Percentiles rank a stretch among this genome's conserved stretches.
phyloP scores from a whole-genome alignment of 805 yeast genomes.

The Barnettozyma wickerhamii region DNA sequence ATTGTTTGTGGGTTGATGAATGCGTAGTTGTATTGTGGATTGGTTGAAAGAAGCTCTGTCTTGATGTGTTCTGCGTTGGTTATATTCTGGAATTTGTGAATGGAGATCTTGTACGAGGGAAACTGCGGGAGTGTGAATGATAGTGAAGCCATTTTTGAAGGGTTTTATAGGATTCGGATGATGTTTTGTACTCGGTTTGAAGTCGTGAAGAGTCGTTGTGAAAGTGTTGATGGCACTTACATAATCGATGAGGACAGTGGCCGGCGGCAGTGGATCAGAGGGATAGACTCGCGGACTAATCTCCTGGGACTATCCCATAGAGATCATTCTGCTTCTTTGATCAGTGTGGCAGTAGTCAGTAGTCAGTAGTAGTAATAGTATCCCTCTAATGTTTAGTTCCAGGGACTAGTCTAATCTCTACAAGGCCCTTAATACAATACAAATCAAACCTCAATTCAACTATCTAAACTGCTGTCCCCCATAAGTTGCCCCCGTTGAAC shows the following conservation, averaged over 20 bases:
- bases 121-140: conserved; percentile 42
- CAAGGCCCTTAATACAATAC: no score
- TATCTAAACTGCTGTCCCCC: conserved; percentile 1
- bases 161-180: not conserved
- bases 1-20: conserved; percentile 59
- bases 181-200: not conserved
- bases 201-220: no score
- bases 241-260: no score
- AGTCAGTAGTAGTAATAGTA: no score
- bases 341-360: no score
- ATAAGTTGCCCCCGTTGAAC: conserved; percentile 7
- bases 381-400: no score
- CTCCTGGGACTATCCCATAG: no score
- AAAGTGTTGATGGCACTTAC: no score
- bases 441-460: not conserved
- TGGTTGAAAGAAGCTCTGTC: conserved; percentile 38
- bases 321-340: no score
- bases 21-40: conserved; percentile 52
- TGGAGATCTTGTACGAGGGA: conserved; percentile 30
- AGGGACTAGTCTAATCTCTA: not conserved
- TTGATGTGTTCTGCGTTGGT: conserved; percentile 41
- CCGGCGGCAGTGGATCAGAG: no score
- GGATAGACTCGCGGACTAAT: no score
- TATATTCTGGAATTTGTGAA: conserved; percentile 45
- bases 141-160: conserved; percentile 2